Conservation (phyloP, 768 basidiomycete genomes). For the Mycena pura region DNA sequence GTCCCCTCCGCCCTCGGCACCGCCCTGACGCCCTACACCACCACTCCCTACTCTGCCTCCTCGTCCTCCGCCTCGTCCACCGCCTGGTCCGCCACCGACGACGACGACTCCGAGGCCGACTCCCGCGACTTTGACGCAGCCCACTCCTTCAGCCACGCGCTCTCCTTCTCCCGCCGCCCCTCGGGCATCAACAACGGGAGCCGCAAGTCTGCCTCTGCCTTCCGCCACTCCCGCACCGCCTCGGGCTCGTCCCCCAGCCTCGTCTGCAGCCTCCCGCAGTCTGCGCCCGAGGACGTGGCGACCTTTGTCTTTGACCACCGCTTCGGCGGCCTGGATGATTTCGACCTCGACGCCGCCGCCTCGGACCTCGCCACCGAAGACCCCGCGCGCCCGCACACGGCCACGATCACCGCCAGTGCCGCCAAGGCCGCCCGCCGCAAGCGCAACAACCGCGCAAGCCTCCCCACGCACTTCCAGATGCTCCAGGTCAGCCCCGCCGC, state of each 20-base stretch:
- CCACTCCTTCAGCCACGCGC: conserved; percentile 47
- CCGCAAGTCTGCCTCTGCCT: conserved; percentile 64
- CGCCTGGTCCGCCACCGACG: conserved; percentile 73
- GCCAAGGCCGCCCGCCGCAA: conserved; percentile 53
- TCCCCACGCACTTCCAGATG: conserved; percentile 79
- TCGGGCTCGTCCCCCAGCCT: conserved; percentile 48
- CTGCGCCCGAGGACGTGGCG: conserved; percentile 49
- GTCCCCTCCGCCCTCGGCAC: conserved; percentile 70
- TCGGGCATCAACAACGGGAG: conserved; percentile 76
- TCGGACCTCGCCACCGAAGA: conserved; percentile 41
- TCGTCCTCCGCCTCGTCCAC: conserved; percentile 72
- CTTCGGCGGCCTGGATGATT: conserved; percentile 37
- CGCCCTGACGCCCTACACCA: conserved; percentile 53
- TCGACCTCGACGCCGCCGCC: conserved; percentile 52
- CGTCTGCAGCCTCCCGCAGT: conserved; percentile 46
- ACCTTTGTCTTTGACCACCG: conserved; percentile 32
- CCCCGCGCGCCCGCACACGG: conserved; percentile 34
- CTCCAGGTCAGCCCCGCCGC: conserved; percentile 57
- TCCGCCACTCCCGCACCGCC: conserved; percentile 60
- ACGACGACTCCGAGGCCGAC: conserved; percentile 65
- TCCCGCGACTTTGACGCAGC: conserved; percentile 41
- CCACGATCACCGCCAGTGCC: conserved; percentile 30
- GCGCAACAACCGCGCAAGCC: conserved; percentile 69
- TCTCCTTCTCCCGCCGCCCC: conserved; percentile 73
- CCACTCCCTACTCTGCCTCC: conserved; percentile 59